These are phyloP conservation scores for Podospora comata DNA, from an alignment of 495 filamentous ascomycete species.

Conservation along the genomic window DNA sequence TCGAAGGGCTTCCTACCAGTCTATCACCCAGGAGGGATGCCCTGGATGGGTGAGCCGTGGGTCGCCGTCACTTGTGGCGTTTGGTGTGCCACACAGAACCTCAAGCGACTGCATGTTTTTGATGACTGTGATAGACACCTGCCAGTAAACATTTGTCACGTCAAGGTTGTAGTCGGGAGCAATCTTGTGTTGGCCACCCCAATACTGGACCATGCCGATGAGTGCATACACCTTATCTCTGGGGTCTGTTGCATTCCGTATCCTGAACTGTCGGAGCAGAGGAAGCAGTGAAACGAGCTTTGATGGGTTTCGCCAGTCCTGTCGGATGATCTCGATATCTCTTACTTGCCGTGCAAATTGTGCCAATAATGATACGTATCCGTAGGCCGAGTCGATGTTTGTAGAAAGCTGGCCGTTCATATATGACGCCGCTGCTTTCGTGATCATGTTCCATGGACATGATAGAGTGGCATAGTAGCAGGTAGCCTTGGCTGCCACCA, in stretches of 20 bases:
- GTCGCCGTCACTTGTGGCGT: constrained; percentile 1
- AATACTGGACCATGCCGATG: constrained; percentile 25
- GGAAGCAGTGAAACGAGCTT: constrained; percentile 18
- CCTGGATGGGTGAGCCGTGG: not conserved
- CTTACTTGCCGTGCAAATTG: constrained; percentile 18
- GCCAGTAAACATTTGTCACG: constrained; percentile 9
- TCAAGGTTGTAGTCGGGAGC: constrained; percentile 20
- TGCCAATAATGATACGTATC: constrained; percentile 10
- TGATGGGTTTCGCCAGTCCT: constrained; percentile 9
- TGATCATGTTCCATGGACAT: constrained; percentile 19
- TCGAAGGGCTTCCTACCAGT: constrained; percentile 15
- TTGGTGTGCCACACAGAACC: constrained; percentile 18
- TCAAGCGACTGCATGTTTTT: constrained; percentile 18
- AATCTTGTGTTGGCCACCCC: constrained; percentile 17
- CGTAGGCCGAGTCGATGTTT: constrained; percentile 15
- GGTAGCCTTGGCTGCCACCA: constrained; percentile 14
- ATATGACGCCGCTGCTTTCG: constrained; percentile 17
- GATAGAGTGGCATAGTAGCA: constrained; percentile 17
- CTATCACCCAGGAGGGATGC: constrained; percentile 24
- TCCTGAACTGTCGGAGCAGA: constrained; percentile 24
- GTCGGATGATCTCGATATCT: constrained; percentile 22
- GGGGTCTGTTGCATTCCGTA: constrained; percentile 22
- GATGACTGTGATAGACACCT: constrained; percentile 13
- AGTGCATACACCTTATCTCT: constrained; percentile 31
- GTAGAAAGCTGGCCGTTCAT: constrained; percentile 7